Base-by-base conservation (phyloP, 805 yeast genomes). In the Ogataea ramenticola region DNA sequence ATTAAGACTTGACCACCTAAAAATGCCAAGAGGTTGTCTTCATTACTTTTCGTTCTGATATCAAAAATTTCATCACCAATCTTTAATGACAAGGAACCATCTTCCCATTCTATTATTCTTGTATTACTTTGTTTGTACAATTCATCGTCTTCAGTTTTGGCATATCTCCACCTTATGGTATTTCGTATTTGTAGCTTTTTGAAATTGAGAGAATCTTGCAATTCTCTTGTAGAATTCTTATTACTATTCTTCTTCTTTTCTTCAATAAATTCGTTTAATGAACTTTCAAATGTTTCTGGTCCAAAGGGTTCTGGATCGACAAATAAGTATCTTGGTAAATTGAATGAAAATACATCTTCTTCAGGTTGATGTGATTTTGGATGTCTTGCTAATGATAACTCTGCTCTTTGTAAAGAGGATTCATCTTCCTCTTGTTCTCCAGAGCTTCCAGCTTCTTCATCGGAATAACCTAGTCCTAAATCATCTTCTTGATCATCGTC, bases 141-240 rank as follows among this genome's bases (percentile, higher is more conserved):
- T 48, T 83, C 88, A 36, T 80, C 81, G 43, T 73, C 68, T n/a
- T 75, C 77, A 47, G 80, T 81, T 46, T 83, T 77, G 15, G 88
- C 83, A 62, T 90, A 91, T 64, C 96, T 79, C 99, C 99, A 93
- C 58, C 99, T 77, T 30, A 93, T 71, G 0, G 96, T 88, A 61
- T 89, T 91, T 33, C 56, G 54, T 21, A 57, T 36, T 42, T 60
- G 60, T 40, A 60, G 45, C 38, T 58, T 60, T 39, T 60, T 59
- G 46, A 62, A 62, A 41, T 62, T 63, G 2, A 58, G 47, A 5
- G 61, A 53, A 48, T 82, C 85, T 32, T 81, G 76, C n/a, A 80
- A 66, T 48, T 75, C 72, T 35, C 72, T 74, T 34, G 72, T 75
- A 40, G 70, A 69, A 35, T 67, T 61, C 36, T 60, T 52, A 4